Evolutionary conservation across 352 stramenopile species (phyloP).

Genomic region (Globisporangium ultimum): DNA sequence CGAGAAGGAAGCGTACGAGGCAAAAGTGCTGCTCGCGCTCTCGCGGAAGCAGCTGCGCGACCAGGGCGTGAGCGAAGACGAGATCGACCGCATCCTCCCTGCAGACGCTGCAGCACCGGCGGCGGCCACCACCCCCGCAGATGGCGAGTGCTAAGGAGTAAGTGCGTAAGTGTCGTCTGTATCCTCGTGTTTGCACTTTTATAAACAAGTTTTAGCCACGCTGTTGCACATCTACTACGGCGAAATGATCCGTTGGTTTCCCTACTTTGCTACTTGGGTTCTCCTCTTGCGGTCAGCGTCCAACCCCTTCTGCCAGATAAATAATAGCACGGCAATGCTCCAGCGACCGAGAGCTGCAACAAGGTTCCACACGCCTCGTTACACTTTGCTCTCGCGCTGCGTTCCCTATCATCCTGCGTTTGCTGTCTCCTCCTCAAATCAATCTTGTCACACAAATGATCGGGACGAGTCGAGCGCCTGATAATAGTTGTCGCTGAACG

Average conservation of each 20-base stretch:
- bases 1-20: conserved; percentile 45
- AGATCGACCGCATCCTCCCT: conserved; percentile 56
- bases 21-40: conserved; percentile 42
- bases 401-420: too few relatives aligned
- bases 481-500: conserved; percentile 76
- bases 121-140: not conserved
- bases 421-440: too few relatives aligned
- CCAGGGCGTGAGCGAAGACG: conserved; percentile 37
- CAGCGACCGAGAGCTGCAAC: too few relatives aligned
- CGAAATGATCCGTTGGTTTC: too few relatives aligned
- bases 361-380: not conserved
- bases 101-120: conserved; percentile 6
- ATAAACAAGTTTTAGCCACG: too few relatives aligned
- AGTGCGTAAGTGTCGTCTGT: too few relatives aligned
- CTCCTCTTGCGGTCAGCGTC: too few relatives aligned
- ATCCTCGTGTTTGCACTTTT: not conserved
- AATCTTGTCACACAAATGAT: conserved; percentile 27
- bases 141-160: conserved; percentile 4
- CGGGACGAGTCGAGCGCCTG: conserved; percentile 61
- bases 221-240: too few relatives aligned
- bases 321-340: too few relatives aligned
- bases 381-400: too few relatives aligned
- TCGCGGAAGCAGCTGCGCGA: conserved; percentile 52
- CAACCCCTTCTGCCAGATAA: too few relatives aligned
- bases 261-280: too few relatives aligned